Conservation (phyloP, 2,329 filamentous ascomycete genomes). For the Volutella citrinella region DNA sequence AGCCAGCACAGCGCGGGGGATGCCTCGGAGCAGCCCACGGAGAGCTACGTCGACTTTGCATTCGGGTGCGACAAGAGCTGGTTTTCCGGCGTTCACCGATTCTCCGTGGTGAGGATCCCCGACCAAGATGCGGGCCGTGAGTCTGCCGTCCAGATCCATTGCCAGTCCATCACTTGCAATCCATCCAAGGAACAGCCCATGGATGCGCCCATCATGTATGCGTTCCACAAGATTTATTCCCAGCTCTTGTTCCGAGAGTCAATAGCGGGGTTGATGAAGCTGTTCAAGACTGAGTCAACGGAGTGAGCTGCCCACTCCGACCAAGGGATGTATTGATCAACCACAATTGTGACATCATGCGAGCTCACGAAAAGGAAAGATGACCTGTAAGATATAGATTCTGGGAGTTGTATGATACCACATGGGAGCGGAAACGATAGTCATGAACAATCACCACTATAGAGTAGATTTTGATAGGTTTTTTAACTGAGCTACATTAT, state of each 20-base stretch:
- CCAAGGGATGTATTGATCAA: no score
- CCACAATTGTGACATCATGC: no score
- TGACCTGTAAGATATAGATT: no score
- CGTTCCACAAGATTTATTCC: slow-evolving; percentile 24
- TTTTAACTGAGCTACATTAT: no score
- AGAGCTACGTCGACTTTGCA: slow-evolving; percentile 28
- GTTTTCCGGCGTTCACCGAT: slow-evolving; percentile 29
- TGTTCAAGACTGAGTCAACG: not conserved
- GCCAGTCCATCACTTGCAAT: slow-evolving; percentile 24
- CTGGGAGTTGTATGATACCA: no score
- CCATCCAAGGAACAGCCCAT: slow-evolving; percentile 18
- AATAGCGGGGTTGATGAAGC: slow-evolving; percentile 7
- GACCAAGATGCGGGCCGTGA: not conserved
- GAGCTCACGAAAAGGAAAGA: no score
- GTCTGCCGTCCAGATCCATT: slow-evolving; percentile 16
- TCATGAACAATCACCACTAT: no score
- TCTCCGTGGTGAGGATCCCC: slow-evolving; percentile 20
- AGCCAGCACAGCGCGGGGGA: not conserved
- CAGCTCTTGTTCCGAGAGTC: slow-evolving; percentile 25
- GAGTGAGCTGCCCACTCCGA: no score
- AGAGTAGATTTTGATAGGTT: no score
- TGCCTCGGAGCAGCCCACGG: not conserved
- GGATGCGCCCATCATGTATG: slow-evolving; percentile 9
- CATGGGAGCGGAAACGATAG: no score
- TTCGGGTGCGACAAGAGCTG: slow-evolving; percentile 23